Evolutionary conservation across 192 early-diverging fungal species (phyloP).

Genomic region (Coemansia sp.): DNA sequence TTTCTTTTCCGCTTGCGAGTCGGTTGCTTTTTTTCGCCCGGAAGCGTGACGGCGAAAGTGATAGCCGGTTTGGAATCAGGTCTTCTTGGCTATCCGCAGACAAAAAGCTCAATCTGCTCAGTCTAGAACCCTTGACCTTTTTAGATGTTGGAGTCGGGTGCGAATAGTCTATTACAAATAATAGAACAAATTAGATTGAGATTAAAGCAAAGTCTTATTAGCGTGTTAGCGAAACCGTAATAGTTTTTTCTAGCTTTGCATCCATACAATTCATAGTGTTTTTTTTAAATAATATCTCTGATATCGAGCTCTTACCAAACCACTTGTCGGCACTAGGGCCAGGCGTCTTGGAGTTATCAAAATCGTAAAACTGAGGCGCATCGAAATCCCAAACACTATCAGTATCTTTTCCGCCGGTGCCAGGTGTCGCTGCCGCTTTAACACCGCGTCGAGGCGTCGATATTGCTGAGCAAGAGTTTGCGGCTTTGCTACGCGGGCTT

Average conservation of each 20-base stretch:
- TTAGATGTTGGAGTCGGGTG: conserved; percentile 46
- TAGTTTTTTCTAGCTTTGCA: too few species aligned
- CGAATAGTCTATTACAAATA: conserved; percentile 41
- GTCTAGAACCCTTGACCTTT: conserved; percentile 16
- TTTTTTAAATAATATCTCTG: too few species aligned
- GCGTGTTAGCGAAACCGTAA: too few species aligned
- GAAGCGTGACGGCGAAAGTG: conserved; percentile 41
- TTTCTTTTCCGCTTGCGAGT: conserved; percentile 29
- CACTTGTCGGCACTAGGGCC: conserved; percentile 42
- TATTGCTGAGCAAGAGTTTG: conserved; percentile 9
- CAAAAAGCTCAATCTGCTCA: conserved; percentile 18
- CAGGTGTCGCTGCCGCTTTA: neutral
- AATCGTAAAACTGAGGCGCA: conserved; percentile 50
- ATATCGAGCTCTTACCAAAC: conserved; percentile 39
- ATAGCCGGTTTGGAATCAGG: conserved; percentile 35
- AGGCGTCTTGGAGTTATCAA: conserved; percentile 46
- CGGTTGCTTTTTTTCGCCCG: conserved; percentile 24
- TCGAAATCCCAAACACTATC: conserved; percentile 48
- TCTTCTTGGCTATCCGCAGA: conserved; percentile 27
- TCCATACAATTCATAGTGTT: too few species aligned
- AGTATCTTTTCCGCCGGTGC: neutral
- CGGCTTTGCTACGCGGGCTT: conserved; percentile 1
- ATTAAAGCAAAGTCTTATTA: too few species aligned
- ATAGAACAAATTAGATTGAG: too few species aligned
- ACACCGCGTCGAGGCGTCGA: conserved; percentile 17